Evolutionary conservation across 2,329 filamentous ascomycete species (phyloP).

Genomic region (Talaromyces sp.): DNA sequence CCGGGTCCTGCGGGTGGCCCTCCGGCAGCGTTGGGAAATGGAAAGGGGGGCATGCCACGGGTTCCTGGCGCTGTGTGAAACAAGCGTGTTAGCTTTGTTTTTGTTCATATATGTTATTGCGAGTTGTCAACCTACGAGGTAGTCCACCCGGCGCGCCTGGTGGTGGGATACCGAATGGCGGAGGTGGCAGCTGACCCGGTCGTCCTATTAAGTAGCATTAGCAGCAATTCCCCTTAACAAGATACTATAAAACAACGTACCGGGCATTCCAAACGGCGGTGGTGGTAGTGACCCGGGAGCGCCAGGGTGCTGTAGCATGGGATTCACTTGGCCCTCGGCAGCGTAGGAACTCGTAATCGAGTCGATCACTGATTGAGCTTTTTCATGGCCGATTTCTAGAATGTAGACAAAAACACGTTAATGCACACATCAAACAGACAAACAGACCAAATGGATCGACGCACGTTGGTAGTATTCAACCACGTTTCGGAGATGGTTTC

Average conservation of each 20-base stretch:
- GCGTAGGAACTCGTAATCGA: conserved; percentile 95
- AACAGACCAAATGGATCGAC: conserved; percentile 11
- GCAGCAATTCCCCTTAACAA: neutral
- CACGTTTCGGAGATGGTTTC: conserved; percentile 96
- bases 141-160: conserved; percentile 35
- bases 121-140: conserved; percentile 50
- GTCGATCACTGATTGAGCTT: conserved; percentile 97
- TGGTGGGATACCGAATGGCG: conserved; percentile 53
- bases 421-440: neutral
- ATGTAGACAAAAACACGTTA: conserved; percentile 1
- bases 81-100: neutral
- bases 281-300: conserved; percentile 45
- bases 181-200: conserved; percentile 47
- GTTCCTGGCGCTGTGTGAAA: conserved; percentile 47
- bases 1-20: conserved; percentile 8
- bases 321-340: conserved; percentile 88
- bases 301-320: conserved; percentile 66
- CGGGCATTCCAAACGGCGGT: conserved; percentile 58
- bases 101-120: too few species aligned
- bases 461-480: conserved; percentile 96
- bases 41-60: conserved; percentile 44
- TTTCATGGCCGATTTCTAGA: conserved; percentile 93
- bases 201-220: conserved; percentile 21
- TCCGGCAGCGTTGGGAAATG: conserved; percentile 46
- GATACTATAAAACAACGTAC: conserved; percentile 31